Percentiles rank a stretch among this genome's conserved stretches.
These are phyloP conservation scores for Kazachstania africana DNA, from an alignment of 805 yeast genomes.

Conservation along the genomic window DNA sequence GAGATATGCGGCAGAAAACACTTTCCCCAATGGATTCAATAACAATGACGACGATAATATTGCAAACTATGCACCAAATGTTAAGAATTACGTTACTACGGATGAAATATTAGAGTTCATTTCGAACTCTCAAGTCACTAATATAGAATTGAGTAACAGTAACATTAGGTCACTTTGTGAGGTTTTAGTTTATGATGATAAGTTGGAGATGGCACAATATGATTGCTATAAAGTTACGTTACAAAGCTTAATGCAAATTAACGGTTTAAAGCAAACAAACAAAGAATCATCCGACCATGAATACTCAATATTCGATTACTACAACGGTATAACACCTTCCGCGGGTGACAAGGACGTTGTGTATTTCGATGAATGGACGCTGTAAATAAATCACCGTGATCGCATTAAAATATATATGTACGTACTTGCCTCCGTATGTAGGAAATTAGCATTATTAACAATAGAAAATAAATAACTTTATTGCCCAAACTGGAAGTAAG, in stretches of 20 bases:
- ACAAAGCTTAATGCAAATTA: constrained; percentile 67
- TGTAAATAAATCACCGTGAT: no score
- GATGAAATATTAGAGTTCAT: constrained; percentile 69
- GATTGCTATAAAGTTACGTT: constrained; percentile 72
- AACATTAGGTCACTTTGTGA: constrained; percentile 80
- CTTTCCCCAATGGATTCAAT: constrained; percentile 62
- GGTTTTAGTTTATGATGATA: constrained; percentile 79
- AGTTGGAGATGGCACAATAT: constrained; percentile 51
- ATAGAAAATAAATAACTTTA: no score
- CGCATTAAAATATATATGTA: no score
- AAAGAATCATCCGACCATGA: constrained; percentile 13
- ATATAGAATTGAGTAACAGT: constrained; percentile 60
- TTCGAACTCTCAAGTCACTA: constrained; percentile 56
- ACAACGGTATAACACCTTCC: constrained; percentile 29
- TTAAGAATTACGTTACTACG: constrained; percentile 57
- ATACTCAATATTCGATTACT: constrained; percentile 33
- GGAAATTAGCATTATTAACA: no score
- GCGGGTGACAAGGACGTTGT: constrained; percentile 32
- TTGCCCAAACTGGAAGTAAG: no score
- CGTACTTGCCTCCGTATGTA: no score
- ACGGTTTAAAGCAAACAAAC: constrained; percentile 14
- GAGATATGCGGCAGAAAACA: constrained; percentile 67
- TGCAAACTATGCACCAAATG: constrained; percentile 39
- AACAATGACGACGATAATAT: constrained; percentile 13
- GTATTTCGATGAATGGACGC: constrained; percentile 38